Evolutionary conservation across 371 early-diverging fungal species (phyloP).

Genomic region (Mortierella sp.): DNA sequence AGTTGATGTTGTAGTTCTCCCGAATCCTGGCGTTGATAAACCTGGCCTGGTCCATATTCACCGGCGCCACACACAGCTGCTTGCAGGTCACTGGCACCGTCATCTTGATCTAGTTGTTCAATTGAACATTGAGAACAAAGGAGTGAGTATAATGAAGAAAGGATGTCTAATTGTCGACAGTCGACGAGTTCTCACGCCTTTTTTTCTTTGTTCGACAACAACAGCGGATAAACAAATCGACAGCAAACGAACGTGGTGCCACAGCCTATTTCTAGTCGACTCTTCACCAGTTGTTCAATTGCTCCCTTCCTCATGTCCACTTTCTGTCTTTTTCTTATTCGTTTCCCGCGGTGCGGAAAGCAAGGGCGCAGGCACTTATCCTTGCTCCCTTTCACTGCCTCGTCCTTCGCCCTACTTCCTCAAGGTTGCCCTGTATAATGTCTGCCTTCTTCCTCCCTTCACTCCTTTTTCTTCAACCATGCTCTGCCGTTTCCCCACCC

Average conservation of each 20-base stretch:
- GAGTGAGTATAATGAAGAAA: not conserved
- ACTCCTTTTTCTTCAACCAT: not conserved
- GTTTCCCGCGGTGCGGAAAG: not conserved
- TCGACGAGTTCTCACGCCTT: not conserved
- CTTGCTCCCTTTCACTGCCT: not conserved
- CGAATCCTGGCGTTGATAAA: conserved; percentile 89
- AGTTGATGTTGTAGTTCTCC: conserved; percentile 86
- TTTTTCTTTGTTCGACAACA: not conserved
- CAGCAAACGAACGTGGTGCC: not conserved
- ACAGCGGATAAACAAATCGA: not conserved
- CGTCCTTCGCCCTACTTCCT: not conserved
- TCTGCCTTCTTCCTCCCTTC: too few relatives aligned
- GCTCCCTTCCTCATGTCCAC: not conserved
- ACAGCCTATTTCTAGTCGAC: not conserved
- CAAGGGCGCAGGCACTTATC: not conserved
- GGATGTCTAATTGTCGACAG: not conserved
- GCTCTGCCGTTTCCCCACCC: not conserved
- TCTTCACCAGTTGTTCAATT: conserved; percentile 19
- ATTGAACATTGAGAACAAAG: not conserved
- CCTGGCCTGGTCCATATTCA: conserved; percentile 79
- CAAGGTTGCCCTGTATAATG: not conserved
- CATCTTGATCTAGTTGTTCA: conserved; percentile 71
- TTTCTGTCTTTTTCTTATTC: not conserved
- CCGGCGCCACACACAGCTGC: conserved; percentile 70
- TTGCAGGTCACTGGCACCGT: conserved; percentile 68